Evolutionary conservation across 257 asterid genomes (phyloP).

Genomic region (Solanum dulcamara): DNA sequence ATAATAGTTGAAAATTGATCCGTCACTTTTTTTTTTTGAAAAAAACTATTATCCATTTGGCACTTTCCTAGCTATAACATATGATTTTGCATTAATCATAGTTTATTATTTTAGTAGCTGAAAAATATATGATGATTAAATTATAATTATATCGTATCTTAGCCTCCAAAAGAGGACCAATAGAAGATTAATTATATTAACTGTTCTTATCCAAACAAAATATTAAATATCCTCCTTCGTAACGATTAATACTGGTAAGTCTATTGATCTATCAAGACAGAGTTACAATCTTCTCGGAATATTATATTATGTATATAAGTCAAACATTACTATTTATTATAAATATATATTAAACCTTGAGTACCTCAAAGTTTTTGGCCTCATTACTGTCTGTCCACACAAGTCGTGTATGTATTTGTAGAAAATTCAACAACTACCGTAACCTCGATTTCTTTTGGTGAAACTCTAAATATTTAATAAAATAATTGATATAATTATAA

Average conservation of each 20-base stretch:
- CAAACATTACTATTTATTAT: not conserved
- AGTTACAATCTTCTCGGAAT: not conserved
- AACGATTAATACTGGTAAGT: too few relatives aligned
- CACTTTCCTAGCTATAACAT: not conserved
- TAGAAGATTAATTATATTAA: not conserved
- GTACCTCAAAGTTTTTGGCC: not conserved
- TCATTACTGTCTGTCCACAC: not conserved
- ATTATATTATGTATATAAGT: not conserved
- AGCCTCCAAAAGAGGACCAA: not conserved
- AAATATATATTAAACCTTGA: not conserved
- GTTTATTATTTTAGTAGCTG: not conserved
- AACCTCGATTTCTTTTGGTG: too few relatives aligned
- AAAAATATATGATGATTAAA: not conserved
- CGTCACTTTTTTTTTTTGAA: not conserved
- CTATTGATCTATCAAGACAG: rapidly evolving
- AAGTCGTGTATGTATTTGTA: not conserved
- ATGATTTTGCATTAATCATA: not conserved
- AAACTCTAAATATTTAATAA: rapidly evolving
- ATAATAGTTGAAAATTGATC: not conserved
- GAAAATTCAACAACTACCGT: not conserved
- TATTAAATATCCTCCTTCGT: too few relatives aligned
- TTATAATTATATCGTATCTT: not conserved
- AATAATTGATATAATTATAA: not conserved
- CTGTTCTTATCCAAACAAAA: not conserved
- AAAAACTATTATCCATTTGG: not conserved